Conservation (phyloP, 768 basidiomycete genomes). For the Podaxis sp. region DNA sequence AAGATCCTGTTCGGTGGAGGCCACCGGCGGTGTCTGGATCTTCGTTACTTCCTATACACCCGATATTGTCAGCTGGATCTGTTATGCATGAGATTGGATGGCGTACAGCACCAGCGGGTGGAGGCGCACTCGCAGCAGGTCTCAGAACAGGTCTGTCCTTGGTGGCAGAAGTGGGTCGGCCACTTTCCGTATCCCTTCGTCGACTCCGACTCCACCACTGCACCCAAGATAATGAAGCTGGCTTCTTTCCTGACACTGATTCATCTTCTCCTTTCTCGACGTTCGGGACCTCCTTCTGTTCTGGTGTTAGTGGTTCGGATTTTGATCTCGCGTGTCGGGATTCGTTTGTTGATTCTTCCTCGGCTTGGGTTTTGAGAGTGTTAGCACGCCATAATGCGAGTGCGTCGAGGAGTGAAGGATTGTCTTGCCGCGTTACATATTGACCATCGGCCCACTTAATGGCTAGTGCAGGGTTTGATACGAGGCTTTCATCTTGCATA, state of each 20-base stretch:
- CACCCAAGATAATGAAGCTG: conserved; percentile 71
- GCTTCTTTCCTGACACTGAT: conserved; percentile 30
- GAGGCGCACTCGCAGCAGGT: conserved; percentile 24
- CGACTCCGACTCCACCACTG: conserved; percentile 81
- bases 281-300: conserved; percentile 11
- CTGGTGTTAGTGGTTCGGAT: conserved; percentile 38
- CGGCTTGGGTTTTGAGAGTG: conserved; percentile 28
- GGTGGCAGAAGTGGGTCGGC: conserved; percentile 12
- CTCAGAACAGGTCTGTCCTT: conserved; percentile 16
- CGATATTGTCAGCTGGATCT: background rate
- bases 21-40: background rate
- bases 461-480: conserved; percentile 65
- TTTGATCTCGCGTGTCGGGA: conserved; percentile 30
- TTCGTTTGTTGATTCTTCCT: conserved; percentile 17
- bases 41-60: background rate
- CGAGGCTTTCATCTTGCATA: conserved; percentile 60
- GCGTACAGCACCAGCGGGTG: conserved; percentile 16
- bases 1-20: background rate
- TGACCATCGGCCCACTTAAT: conserved; percentile 65
- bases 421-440: conserved; percentile 77
- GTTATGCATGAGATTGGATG: background rate
- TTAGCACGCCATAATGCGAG: conserved; percentile 68
- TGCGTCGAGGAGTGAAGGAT: conserved; percentile 73
- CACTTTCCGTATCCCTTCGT: conserved; percentile 26
- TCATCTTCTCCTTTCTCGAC: conserved; percentile 17